Evolutionary conservation across 1,284 basidiomycete genomes (phyloP).

Genomic region (Boletus mariae): DNA sequence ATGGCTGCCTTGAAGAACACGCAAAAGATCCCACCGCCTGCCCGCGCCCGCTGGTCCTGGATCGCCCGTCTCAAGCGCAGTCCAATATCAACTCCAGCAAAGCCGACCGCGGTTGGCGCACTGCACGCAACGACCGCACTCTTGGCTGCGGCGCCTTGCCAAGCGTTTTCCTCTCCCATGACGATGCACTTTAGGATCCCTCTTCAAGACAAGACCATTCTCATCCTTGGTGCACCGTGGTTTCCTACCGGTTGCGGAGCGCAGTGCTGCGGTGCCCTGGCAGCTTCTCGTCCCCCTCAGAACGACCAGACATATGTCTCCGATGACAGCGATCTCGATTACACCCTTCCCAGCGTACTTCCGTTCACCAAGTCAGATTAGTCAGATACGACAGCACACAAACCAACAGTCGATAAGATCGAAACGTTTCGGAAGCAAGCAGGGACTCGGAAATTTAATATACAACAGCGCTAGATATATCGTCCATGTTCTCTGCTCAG

Average conservation of each 20-base stretch:
- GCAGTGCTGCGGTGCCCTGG: conserved; percentile 2
- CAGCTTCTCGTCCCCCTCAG: background rate
- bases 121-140: background rate
- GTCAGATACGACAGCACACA: no score
- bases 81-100: no score
- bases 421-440: no score
- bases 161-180: background rate
- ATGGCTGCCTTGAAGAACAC: background rate
- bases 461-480: background rate
- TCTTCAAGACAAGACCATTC: conserved; percentile 5
- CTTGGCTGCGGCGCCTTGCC: background rate
- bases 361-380: no score
- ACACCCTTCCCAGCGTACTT: background rate
- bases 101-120: background rate
- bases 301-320: background rate
- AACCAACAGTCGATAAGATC: background rate
- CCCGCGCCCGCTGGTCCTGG: background rate
- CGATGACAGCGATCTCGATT: background rate
- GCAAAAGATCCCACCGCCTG: background rate
- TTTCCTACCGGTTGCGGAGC: background rate
- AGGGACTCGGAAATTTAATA: background rate
- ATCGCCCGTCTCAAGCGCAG: background rate
- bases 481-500: conserved; percentile 4
- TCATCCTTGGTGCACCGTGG: conserved; percentile 17
- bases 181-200: background rate